A percentile compares a stretch with the other conserved stretches of the same genome.
Conservation (phyloP, 176 grass and related monocot species). For the Oryza australiensis region DNA sequence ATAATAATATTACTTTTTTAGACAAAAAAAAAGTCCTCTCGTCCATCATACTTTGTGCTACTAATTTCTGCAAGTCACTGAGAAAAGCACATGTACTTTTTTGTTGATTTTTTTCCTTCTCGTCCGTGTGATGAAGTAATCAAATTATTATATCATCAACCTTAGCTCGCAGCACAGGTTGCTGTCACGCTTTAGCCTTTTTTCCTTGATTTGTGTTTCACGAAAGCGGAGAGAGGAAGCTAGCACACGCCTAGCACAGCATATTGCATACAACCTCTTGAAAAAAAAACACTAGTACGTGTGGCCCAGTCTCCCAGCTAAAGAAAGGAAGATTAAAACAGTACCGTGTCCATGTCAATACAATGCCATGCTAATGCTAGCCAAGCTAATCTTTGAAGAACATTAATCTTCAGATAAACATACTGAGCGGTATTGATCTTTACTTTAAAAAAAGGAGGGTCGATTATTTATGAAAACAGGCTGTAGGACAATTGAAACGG, state of each 20-base stretch:
- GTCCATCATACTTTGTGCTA: not conserved
- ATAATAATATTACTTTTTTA: not conserved
- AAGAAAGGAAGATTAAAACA: not conserved
- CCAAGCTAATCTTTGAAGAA: not conserved
- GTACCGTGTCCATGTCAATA: not conserved
- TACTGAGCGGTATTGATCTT: too few species aligned
- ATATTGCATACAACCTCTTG: not conserved
- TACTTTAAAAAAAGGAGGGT: too few species aligned
- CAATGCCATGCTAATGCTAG: not conserved
- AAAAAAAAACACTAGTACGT: not conserved
- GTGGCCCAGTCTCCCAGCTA: not conserved
- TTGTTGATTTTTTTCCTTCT: not conserved
- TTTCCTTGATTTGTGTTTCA: constrained; percentile 32
- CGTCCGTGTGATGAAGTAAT: not conserved
- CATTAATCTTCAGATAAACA: too few species aligned
- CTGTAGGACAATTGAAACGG: too few species aligned
- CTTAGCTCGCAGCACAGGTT: constrained; percentile 34
- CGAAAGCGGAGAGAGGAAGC: constrained; percentile 29
- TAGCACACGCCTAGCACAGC: not conserved
- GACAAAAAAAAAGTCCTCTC: constrained; percentile 23
- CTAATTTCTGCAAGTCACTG: not conserved
- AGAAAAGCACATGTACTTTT: constrained; percentile 29
- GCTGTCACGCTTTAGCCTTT: constrained; percentile 46
- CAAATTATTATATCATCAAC: not conserved
- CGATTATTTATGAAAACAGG: too few species aligned